phyloP scores from a whole-genome alignment of 306 rosid genomes.

The Prunus dulcis region DNA sequence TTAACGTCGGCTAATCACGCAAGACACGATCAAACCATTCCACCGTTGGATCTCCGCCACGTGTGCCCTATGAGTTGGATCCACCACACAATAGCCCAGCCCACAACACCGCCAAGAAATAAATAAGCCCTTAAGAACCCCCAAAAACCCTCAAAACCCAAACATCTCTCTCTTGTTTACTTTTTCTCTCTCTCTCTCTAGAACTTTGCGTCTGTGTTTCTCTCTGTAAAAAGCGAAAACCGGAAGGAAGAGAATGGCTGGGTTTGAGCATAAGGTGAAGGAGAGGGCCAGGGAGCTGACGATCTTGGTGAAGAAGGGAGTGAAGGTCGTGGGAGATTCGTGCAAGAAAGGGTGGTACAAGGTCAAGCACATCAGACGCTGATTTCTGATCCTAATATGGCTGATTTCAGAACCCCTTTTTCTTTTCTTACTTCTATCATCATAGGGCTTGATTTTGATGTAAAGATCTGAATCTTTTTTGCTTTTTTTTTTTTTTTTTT shows the following conservation, averaged over 20 bases:
- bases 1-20: constrained; percentile 16
- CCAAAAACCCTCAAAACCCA: neutral
- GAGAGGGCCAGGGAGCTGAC: constrained; percentile 50
- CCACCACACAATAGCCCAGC: neutral
- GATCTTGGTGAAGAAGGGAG: constrained; percentile 51
- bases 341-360: constrained; percentile 81
- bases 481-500: neutral
- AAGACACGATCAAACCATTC: neutral
- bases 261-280: constrained; percentile 60
- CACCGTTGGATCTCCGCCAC: constrained; percentile 24
- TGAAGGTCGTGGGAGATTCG: constrained; percentile 59
- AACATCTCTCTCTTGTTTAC: neutral
- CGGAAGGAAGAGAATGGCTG: constrained; percentile 34
- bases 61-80: constrained; percentile 41
- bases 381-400: neutral
- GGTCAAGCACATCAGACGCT: constrained; percentile 54
- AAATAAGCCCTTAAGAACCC: too few species aligned
- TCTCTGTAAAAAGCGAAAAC: neutral
- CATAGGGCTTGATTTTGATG: neutral
- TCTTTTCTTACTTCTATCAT: neutral
- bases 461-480: neutral
- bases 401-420: neutral
- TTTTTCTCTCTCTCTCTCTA: neutral
- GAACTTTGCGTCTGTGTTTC: neutral
- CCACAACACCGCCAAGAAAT: neutral